Evolutionary conservation across 2,329 filamentous ascomycete species (phyloP), one percentile per base, ranked within the genome.

Genomic region (Phaeoacremonium minimum): DNA sequence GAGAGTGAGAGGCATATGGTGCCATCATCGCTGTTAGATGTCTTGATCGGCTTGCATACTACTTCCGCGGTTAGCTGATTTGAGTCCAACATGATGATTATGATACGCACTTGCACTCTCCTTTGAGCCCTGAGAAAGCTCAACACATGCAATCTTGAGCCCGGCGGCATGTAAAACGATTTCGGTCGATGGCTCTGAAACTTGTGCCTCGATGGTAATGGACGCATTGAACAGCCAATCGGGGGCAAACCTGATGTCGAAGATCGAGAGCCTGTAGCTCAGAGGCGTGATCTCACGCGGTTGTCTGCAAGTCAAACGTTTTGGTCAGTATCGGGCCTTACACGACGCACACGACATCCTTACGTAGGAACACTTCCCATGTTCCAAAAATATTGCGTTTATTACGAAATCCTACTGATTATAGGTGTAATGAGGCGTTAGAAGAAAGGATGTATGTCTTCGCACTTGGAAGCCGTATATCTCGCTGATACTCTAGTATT

Each of bases 1-100:
- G 22, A n/a, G 42, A 38, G 30, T 37, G 9, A 36, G 28, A 29
- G 14, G 20, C 20, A n/a, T 7, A 12, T 16, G 16, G 14, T 15
- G 7, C 12, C 7, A 28, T 18, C 19, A 29, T 15, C 15, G 11
- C 18, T 28, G 15, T 9, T n/a, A 26, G 22, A 26, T 9, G 22
- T n/a, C 9, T 26, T n/a, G n/a, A 26, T 26, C 22, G 2, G n/a
- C 22, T 26, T 26, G 22, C 22, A 26, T 9, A 26, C 9, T 26
- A 9, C 22, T 26, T 9, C 22, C 9, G n/a, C 9, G 22, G 22
- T 26, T n/a, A n/a, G n/a, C n/a, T n/a, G n/a, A n/a, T n/a, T n/a
- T n/a, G n/a, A n/a, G n/a, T n/a, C n/a, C n/a, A n/a, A n/a, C n/a
- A n/a, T n/a, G n/a, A n/a, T n/a, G n/a, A n/a, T n/a, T n/a, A n/a